Base-by-base conservation (phyloP, 1,284 basidiomycete genomes). In the Uromyces viciae-fabae region DNA sequence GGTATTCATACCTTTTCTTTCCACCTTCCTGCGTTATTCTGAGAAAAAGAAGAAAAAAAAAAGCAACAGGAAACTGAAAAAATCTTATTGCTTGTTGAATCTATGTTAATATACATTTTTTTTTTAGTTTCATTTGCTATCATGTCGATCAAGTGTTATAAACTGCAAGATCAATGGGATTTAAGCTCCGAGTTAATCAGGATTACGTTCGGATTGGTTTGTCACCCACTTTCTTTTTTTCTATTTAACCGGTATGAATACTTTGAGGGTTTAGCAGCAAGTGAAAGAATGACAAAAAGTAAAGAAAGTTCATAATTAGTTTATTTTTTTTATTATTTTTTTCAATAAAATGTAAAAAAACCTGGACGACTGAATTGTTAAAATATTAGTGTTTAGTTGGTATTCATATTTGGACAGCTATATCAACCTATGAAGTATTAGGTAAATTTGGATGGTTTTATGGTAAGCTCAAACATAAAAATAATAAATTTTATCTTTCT, bases 381-480 rank as follows among this genome's bases (percentile, higher is more conserved):
- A 22, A 78, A 81, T 17, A 73, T 7, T 82, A 95, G 93, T 88
- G 95, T 17, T 89, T 99, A 62, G 90, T 99, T 69, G 91, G 91
- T 0, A 88, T 99, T 43, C 95, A 99, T 84, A 85, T 93, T 42
- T 99, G 96, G 96, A 92, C 94, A 0, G 92, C 94, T 0, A 89
- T 90, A 83, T 94, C 95, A 82, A 94, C 92, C 0, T 98, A 91
- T 86, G 92, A 97, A 84, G 96, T 95, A 22, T 89, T 99, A 0
- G 96, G 96, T 7, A 90, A 93, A 64, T 97, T 97, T 85, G 94
- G 95, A 25, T 98, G 95, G 95, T 94, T 96, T 87, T 98, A 95
- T 84, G 94, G 94, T 31, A 28, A 46, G 82, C 52, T 52, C 43
- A 52, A 36, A 14, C 28, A n/a, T n/a, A n/a, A n/a, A n/a, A n/a